Evolutionary conservation across 78 protist genomes (phyloP), one percentile per base, ranked within the genome.

Genomic region (Paratrimastix pyriformis): DNA sequence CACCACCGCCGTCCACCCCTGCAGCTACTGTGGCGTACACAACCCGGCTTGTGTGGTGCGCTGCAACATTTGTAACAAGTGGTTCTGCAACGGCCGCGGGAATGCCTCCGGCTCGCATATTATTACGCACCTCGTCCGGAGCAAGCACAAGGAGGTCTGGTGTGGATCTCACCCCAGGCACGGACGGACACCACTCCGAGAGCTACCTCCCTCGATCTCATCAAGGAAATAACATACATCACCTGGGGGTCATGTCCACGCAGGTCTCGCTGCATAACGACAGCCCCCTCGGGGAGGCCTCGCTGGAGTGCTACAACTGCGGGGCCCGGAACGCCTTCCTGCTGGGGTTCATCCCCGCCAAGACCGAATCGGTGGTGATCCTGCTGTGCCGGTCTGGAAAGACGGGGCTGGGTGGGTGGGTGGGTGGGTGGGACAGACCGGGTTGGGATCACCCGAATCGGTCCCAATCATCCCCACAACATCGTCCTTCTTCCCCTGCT

Each of bases 271-370:
- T 91, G n/a, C 96, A 91, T 82, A 0, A 7, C 30, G 86, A 81
- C 15, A n/a, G 71, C 1, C 81, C 76, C n/a, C 78, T 92, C 39
- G 92, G 91, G 48, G 91, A 82, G 32, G 80, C 93, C 32, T 52
- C 65, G 21, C 75, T 95, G 48, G 97, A 92, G 90, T 97, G 99
- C 88, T 97, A 90, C 93, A 86, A 86, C 74, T 94, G 98, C 72
- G 95, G 94, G 3, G 74, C 80, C 29, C 45, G 86, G 39, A 97
- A 97, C 60, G 87, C 90, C 35, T 97, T 97, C 68, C 30, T 83
- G 40, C 84, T 97, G 29, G 99, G 99, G 1, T 97, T 88, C 78
- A 84, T 94, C 26, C 93, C 98, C 0, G 91, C 97, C 21, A 91
- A 86, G 83, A 46, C 44, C 1, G 98, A 93, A n/a, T 42, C 84